Percentiles rank a stretch among this genome's conserved stretches.
These are phyloP conservation scores for Tubosaeta sp. DNA, from an alignment of 768 basidiomycete species.

Conservation along the genomic window DNA sequence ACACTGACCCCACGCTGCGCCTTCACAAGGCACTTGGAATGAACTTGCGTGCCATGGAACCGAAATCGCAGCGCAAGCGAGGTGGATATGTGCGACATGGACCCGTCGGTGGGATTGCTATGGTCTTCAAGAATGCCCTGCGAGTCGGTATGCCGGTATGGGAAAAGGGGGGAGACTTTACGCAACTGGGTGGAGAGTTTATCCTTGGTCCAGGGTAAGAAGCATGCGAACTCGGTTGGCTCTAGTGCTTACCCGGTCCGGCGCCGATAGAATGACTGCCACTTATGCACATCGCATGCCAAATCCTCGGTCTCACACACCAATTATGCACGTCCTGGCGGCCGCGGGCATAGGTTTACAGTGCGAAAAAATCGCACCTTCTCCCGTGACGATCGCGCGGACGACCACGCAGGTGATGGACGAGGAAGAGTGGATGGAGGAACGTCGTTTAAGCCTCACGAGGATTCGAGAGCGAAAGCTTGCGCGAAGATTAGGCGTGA, in stretches of 20 bases:
- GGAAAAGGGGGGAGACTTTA: conserved; percentile 71
- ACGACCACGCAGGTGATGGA: conserved; percentile 11
- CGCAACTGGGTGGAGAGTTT: conserved; percentile 90
- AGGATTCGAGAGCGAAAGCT: conserved; percentile 31
- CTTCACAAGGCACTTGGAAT: conserved; percentile 78
- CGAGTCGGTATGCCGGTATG: conserved; percentile 77
- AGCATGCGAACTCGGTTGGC: conserved; percentile 22
- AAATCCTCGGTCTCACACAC: conserved; percentile 65
- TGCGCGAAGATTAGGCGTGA: conserved; percentile 29
- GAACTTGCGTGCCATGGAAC: conserved; percentile 45
- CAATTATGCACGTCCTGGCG: conserved; percentile 63
- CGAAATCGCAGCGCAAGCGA: conserved; percentile 39
- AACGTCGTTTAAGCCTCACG: conserved; percentile 30
- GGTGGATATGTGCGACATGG: conserved; percentile 69
- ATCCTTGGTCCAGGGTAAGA: conserved; percentile 60
- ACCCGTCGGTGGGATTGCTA: conserved; percentile 61
- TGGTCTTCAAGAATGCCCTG: conserved; percentile 67
- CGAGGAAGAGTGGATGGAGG: conserved; percentile 35
- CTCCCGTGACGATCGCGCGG: conserved; percentile 4
- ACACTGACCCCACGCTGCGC: conserved; percentile 69
- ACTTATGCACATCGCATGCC: conserved; percentile 85
- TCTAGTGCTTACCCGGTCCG: background rate
- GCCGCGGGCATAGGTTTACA: conserved; percentile 47
- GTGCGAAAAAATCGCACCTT: conserved; percentile 18
- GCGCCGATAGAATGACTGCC: conserved; percentile 49